Evolutionary conservation across 768 basidiomycete genomes (phyloP).

Genomic region (Pluteus cervinus): DNA sequence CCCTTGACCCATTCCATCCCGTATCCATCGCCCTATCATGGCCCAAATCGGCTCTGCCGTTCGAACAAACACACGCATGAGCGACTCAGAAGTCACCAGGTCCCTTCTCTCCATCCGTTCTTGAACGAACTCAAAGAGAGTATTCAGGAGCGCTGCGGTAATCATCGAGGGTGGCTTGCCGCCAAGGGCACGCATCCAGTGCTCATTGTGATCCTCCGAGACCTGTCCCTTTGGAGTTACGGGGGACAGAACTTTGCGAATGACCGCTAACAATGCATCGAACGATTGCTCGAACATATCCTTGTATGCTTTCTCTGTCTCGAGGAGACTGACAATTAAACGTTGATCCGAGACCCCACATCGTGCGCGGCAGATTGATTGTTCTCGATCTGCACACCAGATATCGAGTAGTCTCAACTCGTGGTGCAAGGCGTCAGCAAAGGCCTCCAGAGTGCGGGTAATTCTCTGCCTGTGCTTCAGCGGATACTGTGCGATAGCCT

Average conservation of each 20-base stretch:
- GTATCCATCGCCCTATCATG: constrained; percentile 69
- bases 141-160: constrained; percentile 57
- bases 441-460: constrained; percentile 73
- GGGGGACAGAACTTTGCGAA: constrained; percentile 31
- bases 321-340: constrained; percentile 60
- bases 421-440: constrained; percentile 65
- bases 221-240: too few species aligned
- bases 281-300: constrained; percentile 57
- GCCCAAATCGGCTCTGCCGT: constrained; percentile 69
- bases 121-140: constrained; percentile 51
- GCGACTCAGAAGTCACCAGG: constrained; percentile 39
- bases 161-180: constrained; percentile 41
- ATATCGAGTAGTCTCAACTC: constrained; percentile 52
- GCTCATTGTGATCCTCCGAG: constrained; percentile 15
- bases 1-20: constrained; percentile 59
- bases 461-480: constrained; percentile 15
- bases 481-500: constrained; percentile 7
- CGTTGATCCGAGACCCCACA: constrained; percentile 37
- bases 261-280: constrained; percentile 45
- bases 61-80: constrained; percentile 57
- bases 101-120: constrained; percentile 57
- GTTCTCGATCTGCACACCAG: constrained; percentile 71
- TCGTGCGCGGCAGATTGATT: constrained; percentile 55
- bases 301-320: constrained; percentile 51
- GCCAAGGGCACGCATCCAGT: constrained; percentile 15